Evolutionary conservation across 1,284 basidiomycete genomes (phyloP).

Genomic region (Athelia sp.): DNA sequence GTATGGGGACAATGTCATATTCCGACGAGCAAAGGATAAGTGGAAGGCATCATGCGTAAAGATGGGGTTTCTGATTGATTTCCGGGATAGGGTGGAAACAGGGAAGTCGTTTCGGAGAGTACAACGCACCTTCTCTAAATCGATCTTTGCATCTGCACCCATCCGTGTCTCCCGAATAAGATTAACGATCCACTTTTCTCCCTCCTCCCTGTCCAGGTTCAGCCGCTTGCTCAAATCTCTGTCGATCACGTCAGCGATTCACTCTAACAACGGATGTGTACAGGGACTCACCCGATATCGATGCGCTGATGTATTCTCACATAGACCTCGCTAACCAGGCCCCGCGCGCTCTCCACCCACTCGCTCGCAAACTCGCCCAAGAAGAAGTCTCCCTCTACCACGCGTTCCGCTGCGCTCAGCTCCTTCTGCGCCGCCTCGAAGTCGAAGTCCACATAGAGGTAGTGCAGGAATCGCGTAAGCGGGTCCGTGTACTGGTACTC

Average conservation of each 20-base stretch:
- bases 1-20: no score
- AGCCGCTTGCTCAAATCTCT: slow-evolving; percentile 91
- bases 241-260: slow-evolving; percentile 2
- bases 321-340: slow-evolving; percentile 94
- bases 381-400: slow-evolving; percentile 94
- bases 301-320: slow-evolving; percentile 97
- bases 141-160: slow-evolving; percentile 95
- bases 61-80: no score
- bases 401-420: slow-evolving; percentile 75
- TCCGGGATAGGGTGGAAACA: slow-evolving; percentile 1
- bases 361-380: slow-evolving; percentile 85
- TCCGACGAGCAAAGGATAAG: no score
- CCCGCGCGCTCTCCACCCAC: slow-evolving; percentile 94
- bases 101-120: no score
- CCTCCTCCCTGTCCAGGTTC: slow-evolving; percentile 89
- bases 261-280: background rate
- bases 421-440: slow-evolving; percentile 86
- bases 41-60: no score
- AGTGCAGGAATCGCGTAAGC: slow-evolving; percentile 88
- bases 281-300: slow-evolving; percentile 75
- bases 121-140: slow-evolving; percentile 89
- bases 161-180: slow-evolving; percentile 95
- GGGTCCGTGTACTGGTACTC: slow-evolving; percentile 95
- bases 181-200: slow-evolving; percentile 99
- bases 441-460: slow-evolving; percentile 91